Evolutionary conservation across 495 filamentous ascomycete genomes (phyloP).

Genomic region (Neurospora sp.): DNA sequence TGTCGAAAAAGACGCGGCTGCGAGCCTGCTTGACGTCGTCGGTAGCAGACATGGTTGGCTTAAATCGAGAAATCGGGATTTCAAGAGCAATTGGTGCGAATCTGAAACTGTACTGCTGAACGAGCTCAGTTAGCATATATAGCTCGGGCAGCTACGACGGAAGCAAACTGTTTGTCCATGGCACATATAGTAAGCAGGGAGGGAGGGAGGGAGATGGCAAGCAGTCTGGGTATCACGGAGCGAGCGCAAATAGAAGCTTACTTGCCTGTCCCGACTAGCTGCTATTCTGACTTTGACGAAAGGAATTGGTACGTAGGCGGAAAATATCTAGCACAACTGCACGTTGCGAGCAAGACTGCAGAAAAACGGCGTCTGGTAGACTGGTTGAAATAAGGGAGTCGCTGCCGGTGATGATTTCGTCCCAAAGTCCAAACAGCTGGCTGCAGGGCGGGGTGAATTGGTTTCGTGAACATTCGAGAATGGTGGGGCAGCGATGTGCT

Average conservation of each 20-base stretch:
- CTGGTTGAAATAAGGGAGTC: constrained; percentile 1
- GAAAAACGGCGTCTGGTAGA: background rate
- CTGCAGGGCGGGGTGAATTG: constrained; percentile 5
- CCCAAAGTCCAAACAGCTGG: background rate
- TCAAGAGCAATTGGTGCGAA: background rate
- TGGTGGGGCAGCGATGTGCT: constrained; percentile 15
- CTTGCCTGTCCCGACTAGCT: background rate
- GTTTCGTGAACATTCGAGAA: constrained; percentile 26
- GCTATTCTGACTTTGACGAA: background rate
- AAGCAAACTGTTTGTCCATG: background rate
- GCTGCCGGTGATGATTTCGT: background rate
- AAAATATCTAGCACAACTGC: background rate
- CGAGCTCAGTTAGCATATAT: background rate
- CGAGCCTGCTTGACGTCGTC: constrained; percentile 37
- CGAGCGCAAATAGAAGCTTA: background rate
- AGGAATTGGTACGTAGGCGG: background rate
- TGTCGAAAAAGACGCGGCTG: constrained; percentile 80
- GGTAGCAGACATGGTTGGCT: constrained; percentile 22
- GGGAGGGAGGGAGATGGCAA: background rate
- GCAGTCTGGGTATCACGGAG: background rate
- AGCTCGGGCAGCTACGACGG: background rate
- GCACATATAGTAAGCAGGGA: background rate
- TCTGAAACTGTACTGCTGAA: background rate
- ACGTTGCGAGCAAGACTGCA: background rate
- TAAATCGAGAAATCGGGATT: background rate